Evolutionary conservation across 176 grass and related monocot genomes (phyloP).

Genomic region (Eremochloa ophiuroides): DNA sequence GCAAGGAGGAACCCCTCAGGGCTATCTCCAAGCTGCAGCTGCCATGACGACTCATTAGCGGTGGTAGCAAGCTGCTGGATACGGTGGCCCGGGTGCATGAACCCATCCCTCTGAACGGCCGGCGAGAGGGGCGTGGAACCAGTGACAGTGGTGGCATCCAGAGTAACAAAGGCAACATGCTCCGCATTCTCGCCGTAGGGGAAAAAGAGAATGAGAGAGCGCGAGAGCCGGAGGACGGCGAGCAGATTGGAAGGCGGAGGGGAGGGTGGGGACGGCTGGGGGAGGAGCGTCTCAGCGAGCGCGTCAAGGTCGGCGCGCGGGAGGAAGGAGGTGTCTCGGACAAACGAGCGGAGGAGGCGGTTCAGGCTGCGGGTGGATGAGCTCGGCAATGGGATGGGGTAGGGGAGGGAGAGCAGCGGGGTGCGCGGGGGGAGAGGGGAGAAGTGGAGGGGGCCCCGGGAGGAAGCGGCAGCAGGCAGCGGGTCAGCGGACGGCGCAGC

Average conservation of each 20-base stretch:
- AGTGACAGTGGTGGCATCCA: not conserved
- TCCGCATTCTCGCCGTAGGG: slow-evolving; percentile 57
- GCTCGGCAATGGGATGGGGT: not conserved
- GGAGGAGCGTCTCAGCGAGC: slow-evolving; percentile 13
- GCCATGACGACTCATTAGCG: slow-evolving; percentile 17
- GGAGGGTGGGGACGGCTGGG: slow-evolving; percentile 15
- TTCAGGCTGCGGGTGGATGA: not conserved
- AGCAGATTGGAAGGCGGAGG: slow-evolving; percentile 42
- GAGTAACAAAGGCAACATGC: slow-evolving; percentile 32
- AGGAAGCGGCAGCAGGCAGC: not conserved
- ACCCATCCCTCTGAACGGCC: slow-evolving; percentile 55
- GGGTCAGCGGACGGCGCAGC: slow-evolving; percentile 22
- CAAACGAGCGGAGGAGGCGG: slow-evolving; percentile 32
- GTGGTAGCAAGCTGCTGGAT: slow-evolving; percentile 51
- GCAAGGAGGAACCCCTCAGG: slow-evolving; percentile 65
- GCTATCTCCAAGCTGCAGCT: not conserved
- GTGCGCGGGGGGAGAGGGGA: not conserved
- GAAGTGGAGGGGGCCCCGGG: slow-evolving; percentile 32
- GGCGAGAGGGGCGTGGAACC: slow-evolving; percentile 13
- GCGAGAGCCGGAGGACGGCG: slow-evolving; percentile 7
- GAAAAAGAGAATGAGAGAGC: slow-evolving; percentile 42
- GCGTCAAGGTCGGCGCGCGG: slow-evolving; percentile 22
- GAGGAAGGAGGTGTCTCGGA: slow-evolving; percentile 47
- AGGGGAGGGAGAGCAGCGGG: slow-evolving; percentile 21
- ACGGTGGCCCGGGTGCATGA: slow-evolving; percentile 46